Percentiles rank a stretch among this genome's conserved stretches.
phyloP scores from a whole-genome alignment of 2,329 filamentous ascomycete genomes.

The Nectriaceae sp. region DNA sequence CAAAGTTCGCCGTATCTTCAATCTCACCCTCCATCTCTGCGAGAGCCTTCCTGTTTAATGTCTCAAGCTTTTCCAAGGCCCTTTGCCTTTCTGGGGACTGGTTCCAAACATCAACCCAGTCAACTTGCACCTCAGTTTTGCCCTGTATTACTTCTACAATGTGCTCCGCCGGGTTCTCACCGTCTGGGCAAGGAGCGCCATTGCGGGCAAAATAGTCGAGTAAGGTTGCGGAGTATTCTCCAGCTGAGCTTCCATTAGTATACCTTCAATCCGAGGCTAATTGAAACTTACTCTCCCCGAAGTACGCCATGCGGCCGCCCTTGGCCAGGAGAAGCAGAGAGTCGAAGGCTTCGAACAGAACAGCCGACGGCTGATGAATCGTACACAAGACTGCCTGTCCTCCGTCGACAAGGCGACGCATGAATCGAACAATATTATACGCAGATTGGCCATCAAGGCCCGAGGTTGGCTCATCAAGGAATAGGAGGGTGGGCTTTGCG shows the following conservation, averaged over 20 bases:
- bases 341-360: slow-evolving; percentile 22
- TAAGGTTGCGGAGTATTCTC: slow-evolving; percentile 16
- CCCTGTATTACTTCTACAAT: slow-evolving; percentile 48
- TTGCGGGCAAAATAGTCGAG: slow-evolving; percentile 51
- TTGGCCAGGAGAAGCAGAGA: slow-evolving; percentile 21
- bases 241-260: slow-evolving; percentile 12
- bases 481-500: slow-evolving; percentile 67
- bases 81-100: slow-evolving; percentile 56
- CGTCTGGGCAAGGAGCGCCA: slow-evolving; percentile 44
- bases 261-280: not conserved
- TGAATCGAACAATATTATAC: slow-evolving; percentile 41
- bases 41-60: slow-evolving; percentile 59
- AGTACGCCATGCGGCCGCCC: slow-evolving; percentile 23
- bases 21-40: not conserved
- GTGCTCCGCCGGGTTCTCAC: slow-evolving; percentile 45
- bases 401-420: slow-evolving; percentile 55
- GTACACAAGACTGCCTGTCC: slow-evolving; percentile 68
- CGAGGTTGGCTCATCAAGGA: slow-evolving; percentile 67
- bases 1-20: slow-evolving; percentile 41
- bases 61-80: slow-evolving; percentile 46
- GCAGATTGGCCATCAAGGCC: slow-evolving; percentile 40
- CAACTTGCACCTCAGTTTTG: slow-evolving; percentile 43
- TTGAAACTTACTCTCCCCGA: slow-evolving; percentile 11
- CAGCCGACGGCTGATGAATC: slow-evolving; percentile 59
- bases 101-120: slow-evolving; percentile 58